Evolutionary conservation across 805 yeast species (phyloP).

Genomic region (Komagataella kurtzmanii): DNA sequence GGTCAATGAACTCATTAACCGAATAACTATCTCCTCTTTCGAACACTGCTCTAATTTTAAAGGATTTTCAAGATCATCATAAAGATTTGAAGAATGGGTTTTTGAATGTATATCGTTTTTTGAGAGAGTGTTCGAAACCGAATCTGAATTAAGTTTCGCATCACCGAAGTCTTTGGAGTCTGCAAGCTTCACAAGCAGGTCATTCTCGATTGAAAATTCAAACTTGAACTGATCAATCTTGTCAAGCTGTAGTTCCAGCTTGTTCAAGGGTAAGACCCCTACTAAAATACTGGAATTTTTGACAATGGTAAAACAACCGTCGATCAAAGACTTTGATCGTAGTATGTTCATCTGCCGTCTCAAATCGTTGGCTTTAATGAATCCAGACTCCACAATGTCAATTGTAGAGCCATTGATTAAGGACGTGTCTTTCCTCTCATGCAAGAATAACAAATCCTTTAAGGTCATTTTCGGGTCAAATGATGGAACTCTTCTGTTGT

Average conservation of each 20-base stretch:
- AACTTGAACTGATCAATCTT: slow-evolving; percentile 18
- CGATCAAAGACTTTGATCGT: slow-evolving; percentile 29
- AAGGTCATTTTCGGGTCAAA: slow-evolving; percentile 21
- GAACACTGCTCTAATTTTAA: not conserved
- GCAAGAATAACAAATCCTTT: slow-evolving; percentile 22
- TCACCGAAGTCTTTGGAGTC: not conserved
- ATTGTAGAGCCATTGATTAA: slow-evolving; percentile 11
- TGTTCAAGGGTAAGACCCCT: slow-evolving; percentile 36
- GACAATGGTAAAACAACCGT: slow-evolving; percentile 40
- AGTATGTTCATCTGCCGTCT: slow-evolving; percentile 20
- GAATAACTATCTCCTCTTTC: slow-evolving; percentile 1
- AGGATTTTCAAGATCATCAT: not conserved
- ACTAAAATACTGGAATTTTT: slow-evolving; percentile 13
- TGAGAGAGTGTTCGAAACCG: not conserved
- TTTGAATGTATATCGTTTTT: slow-evolving; percentile 1
- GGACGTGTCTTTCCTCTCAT: not conserved
- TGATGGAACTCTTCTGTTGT: slow-evolving; percentile 22
- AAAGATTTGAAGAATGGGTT: not conserved
- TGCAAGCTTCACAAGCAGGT: slow-evolving; percentile 15
- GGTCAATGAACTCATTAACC: slow-evolving; percentile 14
- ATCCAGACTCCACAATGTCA: slow-evolving; percentile 23
- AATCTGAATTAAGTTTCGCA: not conserved
- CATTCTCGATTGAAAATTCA: slow-evolving; percentile 15
- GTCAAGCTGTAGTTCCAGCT: slow-evolving; percentile 38
- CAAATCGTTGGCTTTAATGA: slow-evolving; percentile 18